These are phyloP conservation scores for Podospora comata DNA, from an alignment of 495 filamentous ascomycete genomes.

Conservation along the genomic window DNA sequence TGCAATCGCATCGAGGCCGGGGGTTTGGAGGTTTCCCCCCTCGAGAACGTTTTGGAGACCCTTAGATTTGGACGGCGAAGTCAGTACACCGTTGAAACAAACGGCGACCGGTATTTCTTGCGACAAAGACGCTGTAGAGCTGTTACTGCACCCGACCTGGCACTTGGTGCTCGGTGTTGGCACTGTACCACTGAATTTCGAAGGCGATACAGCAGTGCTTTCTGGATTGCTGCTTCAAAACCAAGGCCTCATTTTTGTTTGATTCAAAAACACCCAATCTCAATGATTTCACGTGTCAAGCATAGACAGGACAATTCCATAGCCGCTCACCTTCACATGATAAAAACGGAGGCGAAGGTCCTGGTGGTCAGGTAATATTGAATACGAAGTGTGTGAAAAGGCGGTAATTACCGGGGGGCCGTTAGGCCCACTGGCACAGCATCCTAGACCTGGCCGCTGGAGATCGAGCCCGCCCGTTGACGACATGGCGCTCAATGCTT, in stretches of 20 bases:
- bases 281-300: not conserved
- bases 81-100: not conserved
- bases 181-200: too few relatives aligned
- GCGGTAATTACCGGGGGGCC: not conserved
- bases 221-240: not conserved
- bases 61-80: not conserved
- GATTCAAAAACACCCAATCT: not conserved
- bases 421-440: conserved; percentile 2
- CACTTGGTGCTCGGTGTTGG: too few relatives aligned
- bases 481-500: conserved; percentile 9
- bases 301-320: not conserved
- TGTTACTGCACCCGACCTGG: too few relatives aligned
- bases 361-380: not conserved
- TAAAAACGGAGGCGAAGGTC: not conserved
- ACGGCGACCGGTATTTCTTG: not conserved
- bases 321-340: not conserved
- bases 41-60: not conserved
- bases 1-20: not conserved
- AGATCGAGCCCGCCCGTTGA: conserved; percentile 1
- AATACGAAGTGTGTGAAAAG: not conserved
- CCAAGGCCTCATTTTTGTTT: not conserved
- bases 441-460: not conserved
- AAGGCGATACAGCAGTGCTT: not conserved
- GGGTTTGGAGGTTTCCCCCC: not conserved
- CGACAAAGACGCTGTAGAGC: not conserved